phyloP scores from a whole-genome alignment of 495 filamentous ascomycete genomes.

The Aspergillus sclerotiicarbonarius region DNA sequence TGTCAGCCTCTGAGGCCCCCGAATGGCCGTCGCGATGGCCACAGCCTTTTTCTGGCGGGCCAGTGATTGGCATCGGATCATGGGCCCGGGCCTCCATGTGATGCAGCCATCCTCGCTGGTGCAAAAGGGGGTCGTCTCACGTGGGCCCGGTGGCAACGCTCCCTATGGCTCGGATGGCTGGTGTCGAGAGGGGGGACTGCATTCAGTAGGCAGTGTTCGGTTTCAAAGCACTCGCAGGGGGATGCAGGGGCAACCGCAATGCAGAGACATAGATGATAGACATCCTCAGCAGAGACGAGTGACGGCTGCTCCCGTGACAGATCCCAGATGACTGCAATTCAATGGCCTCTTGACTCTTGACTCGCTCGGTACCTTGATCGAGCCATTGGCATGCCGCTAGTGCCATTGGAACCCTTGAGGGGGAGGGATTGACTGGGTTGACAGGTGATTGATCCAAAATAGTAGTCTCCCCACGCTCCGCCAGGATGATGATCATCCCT shows the following conservation, averaged over 20 bases:
- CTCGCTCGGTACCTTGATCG: not conserved
- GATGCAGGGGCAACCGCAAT: too few species aligned
- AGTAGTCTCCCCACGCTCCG: not conserved
- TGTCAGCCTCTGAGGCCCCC: not conserved
- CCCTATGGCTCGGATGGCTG: not conserved
- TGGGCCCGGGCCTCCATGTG: conserved; percentile 6
- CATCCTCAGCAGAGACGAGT: not conserved
- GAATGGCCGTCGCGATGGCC: not conserved
- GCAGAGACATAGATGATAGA: too few species aligned
- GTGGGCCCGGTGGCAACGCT: not conserved
- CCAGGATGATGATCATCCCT: conserved; percentile 4
- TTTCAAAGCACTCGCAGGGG: too few species aligned
- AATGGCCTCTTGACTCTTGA: too few species aligned
- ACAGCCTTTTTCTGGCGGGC: too few species aligned
- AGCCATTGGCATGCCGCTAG: not conserved
- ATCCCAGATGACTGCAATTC: not conserved
- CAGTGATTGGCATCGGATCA: conserved; percentile 1
- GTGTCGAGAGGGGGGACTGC: too few species aligned
- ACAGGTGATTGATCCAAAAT: not conserved
- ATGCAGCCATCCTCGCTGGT: not conserved
- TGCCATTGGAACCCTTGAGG: not conserved
- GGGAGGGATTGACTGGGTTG: not conserved
- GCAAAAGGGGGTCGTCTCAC: not conserved
- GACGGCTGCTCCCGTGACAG: not conserved
- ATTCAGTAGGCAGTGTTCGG: too few species aligned